These are phyloP conservation scores for Biscogniauxia mediterranea DNA, from an alignment of 2,329 filamentous ascomycete genomes.

Conservation along the genomic window DNA sequence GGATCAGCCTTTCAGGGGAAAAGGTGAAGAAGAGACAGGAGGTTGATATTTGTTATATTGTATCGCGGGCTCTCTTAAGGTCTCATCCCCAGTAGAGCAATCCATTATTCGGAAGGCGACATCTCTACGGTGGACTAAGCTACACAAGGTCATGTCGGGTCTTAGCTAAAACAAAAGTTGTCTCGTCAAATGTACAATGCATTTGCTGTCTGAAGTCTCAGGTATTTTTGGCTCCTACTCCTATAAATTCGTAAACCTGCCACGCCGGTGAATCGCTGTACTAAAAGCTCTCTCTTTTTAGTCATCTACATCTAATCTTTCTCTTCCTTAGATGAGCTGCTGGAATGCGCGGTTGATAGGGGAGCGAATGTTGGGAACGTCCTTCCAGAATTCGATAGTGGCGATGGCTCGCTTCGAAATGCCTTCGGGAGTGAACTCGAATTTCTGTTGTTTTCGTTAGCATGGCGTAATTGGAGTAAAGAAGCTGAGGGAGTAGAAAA, in stretches of 20 bases:
- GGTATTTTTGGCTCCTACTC: constrained; percentile 26
- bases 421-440: constrained; percentile 97
- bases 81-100: neutral
- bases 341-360: constrained; percentile 97
- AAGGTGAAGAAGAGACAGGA: too few relatives aligned
- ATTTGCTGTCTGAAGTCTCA: constrained; percentile 15
- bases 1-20: too few relatives aligned
- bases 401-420: constrained; percentile 90
- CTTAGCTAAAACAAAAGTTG: neutral
- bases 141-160: neutral
- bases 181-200: constrained; percentile 9
- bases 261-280: constrained; percentile 14
- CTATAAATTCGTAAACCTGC: constrained; percentile 24
- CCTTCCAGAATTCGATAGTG: constrained; percentile 98
- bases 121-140: neutral
- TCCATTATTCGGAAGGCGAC: neutral
- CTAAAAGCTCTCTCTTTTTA: constrained; percentile 7
- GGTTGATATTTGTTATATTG: too few relatives aligned
- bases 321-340: constrained; percentile 75
- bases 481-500: neutral
- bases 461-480: constrained; percentile 11
- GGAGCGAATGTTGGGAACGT: constrained; percentile 82
- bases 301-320: constrained; percentile 7
- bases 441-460: constrained; percentile 68
- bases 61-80: too few relatives aligned